These are phyloP conservation scores for Fraxinus anomala DNA, from an alignment of 257 asterid species.

Conservation along the genomic window DNA sequence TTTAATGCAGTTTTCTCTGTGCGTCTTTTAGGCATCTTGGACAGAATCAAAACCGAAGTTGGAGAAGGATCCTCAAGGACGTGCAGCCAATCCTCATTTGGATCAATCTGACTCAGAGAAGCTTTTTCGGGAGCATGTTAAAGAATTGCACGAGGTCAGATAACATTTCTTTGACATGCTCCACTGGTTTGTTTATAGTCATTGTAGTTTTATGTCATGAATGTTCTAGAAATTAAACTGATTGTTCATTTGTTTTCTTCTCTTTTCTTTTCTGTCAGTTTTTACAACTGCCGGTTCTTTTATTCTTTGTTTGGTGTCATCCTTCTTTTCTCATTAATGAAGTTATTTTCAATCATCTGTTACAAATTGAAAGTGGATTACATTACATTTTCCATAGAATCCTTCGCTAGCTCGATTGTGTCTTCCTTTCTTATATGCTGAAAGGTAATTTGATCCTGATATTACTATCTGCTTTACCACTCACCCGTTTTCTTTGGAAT, in stretches of 20 bases:
- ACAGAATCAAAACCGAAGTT: conserved; percentile 84
- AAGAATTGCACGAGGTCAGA: conserved; percentile 76
- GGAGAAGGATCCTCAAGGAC: conserved; percentile 99
- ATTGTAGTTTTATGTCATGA: background rate
- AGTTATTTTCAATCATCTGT: background rate
- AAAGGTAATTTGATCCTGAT: background rate
- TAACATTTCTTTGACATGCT: conserved; percentile 20
- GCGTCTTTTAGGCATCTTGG: conserved; percentile 75
- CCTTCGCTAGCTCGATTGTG: background rate
- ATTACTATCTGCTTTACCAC: background rate
- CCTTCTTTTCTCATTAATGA: background rate
- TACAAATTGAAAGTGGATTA: background rate
- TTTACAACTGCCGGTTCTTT: background rate
- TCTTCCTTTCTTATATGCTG: background rate
- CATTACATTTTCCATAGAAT: background rate
- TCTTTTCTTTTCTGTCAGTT: background rate
- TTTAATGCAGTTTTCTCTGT: conserved; percentile 18
- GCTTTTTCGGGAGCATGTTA: conserved; percentile 89
- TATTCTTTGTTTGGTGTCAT: background rate
- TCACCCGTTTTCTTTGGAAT: background rate
- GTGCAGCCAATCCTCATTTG: conserved; percentile 75
- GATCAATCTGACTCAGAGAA: conserved; percentile 90
- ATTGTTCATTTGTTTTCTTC: background rate
- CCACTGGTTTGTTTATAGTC: conserved; percentile 1
- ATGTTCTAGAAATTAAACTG: background rate